These are phyloP conservation scores for Heliosperma pusillum DNA, from an alignment of 148 eudicot species.

Conservation along the genomic window DNA sequence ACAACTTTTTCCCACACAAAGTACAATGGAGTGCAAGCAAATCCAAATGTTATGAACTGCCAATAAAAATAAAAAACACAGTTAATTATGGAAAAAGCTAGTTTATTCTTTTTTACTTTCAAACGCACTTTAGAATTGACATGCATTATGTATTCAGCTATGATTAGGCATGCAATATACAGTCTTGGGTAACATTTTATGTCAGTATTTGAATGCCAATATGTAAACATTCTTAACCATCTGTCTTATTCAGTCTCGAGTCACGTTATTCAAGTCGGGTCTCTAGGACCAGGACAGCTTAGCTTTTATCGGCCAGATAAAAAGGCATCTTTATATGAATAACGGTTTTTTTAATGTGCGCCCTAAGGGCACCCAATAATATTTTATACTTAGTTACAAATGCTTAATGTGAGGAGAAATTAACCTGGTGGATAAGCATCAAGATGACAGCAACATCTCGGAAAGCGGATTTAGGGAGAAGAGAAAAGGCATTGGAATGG, in stretches of 20 bases:
- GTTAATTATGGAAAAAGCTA: neutral
- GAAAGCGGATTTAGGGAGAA: constrained; percentile 46
- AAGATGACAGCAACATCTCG: constrained; percentile 65
- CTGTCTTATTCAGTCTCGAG: neutral
- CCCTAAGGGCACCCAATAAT: neutral
- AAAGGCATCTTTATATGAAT: neutral
- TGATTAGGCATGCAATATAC: constrained; percentile 14
- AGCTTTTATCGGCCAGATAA: neutral
- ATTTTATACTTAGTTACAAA: neutral
- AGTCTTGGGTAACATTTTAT: neutral
- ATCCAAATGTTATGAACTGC: constrained; percentile 72
- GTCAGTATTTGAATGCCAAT: constrained; percentile 2
- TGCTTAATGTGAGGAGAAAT: neutral
- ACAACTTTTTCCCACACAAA: constrained; percentile 77
- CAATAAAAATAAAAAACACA: neutral
- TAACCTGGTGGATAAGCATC: constrained; percentile 82
- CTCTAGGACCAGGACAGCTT: neutral
- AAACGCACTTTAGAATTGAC: constrained; percentile 3
- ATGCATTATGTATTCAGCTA: constrained; percentile 9
- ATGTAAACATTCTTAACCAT: neutral
- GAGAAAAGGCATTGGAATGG: constrained; percentile 67
- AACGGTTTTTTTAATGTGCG: neutral
- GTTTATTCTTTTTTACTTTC: neutral
- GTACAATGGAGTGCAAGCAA: constrained; percentile 65
- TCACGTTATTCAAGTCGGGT: neutral